Conservation (phyloP, 2,329 filamentous ascomycete genomes). For the Colletotrichum sp. region DNA sequence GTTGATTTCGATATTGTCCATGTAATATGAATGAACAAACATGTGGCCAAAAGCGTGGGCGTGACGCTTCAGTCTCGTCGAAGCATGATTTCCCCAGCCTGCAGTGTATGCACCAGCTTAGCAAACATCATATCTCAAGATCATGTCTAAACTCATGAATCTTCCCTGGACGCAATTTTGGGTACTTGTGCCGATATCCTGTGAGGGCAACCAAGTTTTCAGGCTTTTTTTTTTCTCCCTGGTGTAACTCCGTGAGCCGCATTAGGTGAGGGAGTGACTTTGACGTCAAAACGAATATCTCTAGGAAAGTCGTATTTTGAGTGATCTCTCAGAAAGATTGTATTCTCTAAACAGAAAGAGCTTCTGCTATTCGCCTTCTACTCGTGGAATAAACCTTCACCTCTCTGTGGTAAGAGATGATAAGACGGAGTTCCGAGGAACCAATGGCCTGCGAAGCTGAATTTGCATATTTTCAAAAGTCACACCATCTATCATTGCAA, state of each 20-base stretch:
- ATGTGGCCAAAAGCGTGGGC: not conserved
- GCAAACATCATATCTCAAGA: not conserved
- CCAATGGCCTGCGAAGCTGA: not conserved
- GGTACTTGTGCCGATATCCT: not conserved
- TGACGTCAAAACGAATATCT: not conserved
- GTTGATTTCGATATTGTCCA: not conserved
- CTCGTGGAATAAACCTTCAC: not conserved
- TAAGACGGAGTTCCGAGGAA: not conserved
- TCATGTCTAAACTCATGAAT: not conserved
- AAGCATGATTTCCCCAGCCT: not conserved
- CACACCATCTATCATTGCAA: not conserved
- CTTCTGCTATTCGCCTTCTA: not conserved
- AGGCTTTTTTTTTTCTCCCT: not conserved
- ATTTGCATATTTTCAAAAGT: not conserved
- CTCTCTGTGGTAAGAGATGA: not conserved
- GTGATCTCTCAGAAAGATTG: not conserved
- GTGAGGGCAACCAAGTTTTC: not conserved
- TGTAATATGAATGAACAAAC: not conserved
- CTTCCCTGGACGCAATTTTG: not conserved
- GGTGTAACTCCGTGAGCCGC: not conserved
- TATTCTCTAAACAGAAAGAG: not conserved
- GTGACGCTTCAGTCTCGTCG: not conserved
- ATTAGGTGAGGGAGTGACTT: not conserved
- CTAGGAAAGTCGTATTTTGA: not conserved
- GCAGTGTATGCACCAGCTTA: not conserved